A percentile compares a stretch with the other conserved stretches of the same genome.
Evolutionary conservation across 2,329 filamentous ascomycete species (phyloP).

Genomic region (Dactylellina cionopaga): DNA sequence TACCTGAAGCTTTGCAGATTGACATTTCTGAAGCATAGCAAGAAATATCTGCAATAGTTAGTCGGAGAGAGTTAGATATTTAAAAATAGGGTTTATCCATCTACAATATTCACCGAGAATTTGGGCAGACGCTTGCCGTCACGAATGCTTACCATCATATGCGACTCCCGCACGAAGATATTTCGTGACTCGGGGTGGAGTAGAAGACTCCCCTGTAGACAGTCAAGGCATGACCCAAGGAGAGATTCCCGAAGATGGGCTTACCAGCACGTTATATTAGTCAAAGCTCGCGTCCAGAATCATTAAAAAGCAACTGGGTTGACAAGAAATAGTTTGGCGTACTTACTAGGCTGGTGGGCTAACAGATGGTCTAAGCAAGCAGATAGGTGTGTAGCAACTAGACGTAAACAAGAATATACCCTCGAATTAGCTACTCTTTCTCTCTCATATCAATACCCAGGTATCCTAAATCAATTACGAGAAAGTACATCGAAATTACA

Average conservation of each 20-base stretch:
- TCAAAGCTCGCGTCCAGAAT: neutral
- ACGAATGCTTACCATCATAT: conserved; percentile 83
- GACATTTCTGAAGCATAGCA: conserved; percentile 90
- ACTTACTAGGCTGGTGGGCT: conserved; percentile 74
- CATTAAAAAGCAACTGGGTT: neutral
- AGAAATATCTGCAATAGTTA: conserved; percentile 74
- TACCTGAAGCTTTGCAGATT: conserved; percentile 90
- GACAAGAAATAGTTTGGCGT: conserved; percentile 11
- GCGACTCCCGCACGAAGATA: conserved; percentile 85
- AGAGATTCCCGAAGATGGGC: conserved; percentile 86
- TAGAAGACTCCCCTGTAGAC: conserved; percentile 87
- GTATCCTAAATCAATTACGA: too few relatives aligned
- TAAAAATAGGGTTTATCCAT: too few relatives aligned
- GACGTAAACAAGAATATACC: conserved; percentile 24
- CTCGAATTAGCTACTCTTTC: conserved; percentile 55
- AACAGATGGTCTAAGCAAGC: conserved; percentile 86
- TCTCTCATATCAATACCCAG: too few relatives aligned
- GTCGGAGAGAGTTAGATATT: neutral
- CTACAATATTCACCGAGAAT: too few relatives aligned
- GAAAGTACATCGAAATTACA: too few relatives aligned
- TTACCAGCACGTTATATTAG: conserved; percentile 53
- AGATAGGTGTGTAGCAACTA: conserved; percentile 82
- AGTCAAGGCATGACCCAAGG: conserved; percentile 85
- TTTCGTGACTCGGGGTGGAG: conserved; percentile 89
- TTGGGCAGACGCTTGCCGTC: too few relatives aligned